Conservation (phyloP, 352 stramenopile species). For the Globisporangium radiosum region DNA sequence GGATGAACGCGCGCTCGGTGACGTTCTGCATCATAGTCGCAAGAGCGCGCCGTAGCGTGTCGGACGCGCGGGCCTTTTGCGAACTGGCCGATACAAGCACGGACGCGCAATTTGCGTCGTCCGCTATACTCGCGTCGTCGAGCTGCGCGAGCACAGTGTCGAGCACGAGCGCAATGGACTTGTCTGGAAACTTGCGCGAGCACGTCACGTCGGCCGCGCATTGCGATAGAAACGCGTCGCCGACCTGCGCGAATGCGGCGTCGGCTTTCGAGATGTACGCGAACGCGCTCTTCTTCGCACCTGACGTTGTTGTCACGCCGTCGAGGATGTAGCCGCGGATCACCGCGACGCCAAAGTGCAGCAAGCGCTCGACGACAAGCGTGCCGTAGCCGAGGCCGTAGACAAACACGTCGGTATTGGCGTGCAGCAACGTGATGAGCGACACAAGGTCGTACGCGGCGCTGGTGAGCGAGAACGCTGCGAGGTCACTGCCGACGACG, state of each 20-base stretch:
- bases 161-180: slow-evolving; percentile 26
- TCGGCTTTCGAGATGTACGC: slow-evolving; percentile 27
- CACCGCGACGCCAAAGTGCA: slow-evolving; percentile 41
- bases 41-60: slow-evolving; percentile 16
- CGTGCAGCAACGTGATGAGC: slow-evolving; percentile 38
- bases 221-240: slow-evolving; percentile 32
- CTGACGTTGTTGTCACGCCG: slow-evolving; percentile 31
- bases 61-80: slow-evolving; percentile 5
- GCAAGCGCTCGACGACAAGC: slow-evolving; percentile 49
- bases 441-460: slow-evolving; percentile 50
- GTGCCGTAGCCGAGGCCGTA: slow-evolving; percentile 74
- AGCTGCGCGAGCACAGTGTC: slow-evolving; percentile 28
- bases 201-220: slow-evolving; percentile 44
- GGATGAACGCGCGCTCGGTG: slow-evolving; percentile 51
- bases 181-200: slow-evolving; percentile 25
- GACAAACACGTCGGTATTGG: slow-evolving; percentile 35
- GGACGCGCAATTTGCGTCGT: slow-evolving; percentile 11
- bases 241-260: slow-evolving; percentile 36
- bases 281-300: slow-evolving; percentile 12
- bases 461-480: slow-evolving; percentile 63
- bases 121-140: slow-evolving; percentile 9
- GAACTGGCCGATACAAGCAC: not conserved
- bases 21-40: slow-evolving; percentile 38
- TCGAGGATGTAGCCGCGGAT: slow-evolving; percentile 61
- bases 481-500: slow-evolving; percentile 21